Evolutionary conservation across 768 basidiomycete genomes (phyloP), one percentile per base, ranked within the genome.

Genomic region (Dentipellis fragilis): DNA sequence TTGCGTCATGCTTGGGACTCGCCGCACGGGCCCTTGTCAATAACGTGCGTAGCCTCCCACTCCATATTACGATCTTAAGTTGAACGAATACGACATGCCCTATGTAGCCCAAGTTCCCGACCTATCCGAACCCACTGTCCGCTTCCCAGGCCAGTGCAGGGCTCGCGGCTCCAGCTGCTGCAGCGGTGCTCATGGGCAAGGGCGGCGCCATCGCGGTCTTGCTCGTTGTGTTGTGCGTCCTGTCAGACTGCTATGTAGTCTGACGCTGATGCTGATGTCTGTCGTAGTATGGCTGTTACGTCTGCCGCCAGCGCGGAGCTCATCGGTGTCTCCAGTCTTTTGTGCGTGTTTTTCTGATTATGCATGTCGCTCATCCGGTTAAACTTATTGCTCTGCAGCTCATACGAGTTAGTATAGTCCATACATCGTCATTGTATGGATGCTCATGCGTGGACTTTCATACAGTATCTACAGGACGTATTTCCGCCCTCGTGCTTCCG

Each of bases 101-200:
- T n/a, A 34, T 47, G 40, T 55, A 80, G 74, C 77, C 78, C 3
- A 68, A 65, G 38, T 81, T 80, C 59, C 80, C 80, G 2, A 81
- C 80, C 0, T 81, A 75, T 60, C 71, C 80, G 42, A 69, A 73
- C 52, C 65, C 75, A 16, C 59, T 75, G 37, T 71, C 72, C 0
- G 63, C 71, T 14, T 64, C 63, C 29, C 68, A 75, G 60, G 64
- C 68, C 1, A 74, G 70, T 45, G 73, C 73, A 11, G 76, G 78
- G 12, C 68, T 79, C 4, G 73, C 74, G 4, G 72, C 75, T 7
- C 75, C 76, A 17, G 72, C 75, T 1, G 75, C 78, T 2, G 76
- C 76, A 0, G 70, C 66, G 6, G 75, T 74, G 2, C 68, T 79
- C 16, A 72, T 77, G 66, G 76, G 75, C 5, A 74, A 72, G 51